phyloP scores from a whole-genome alignment of 805 yeast genomes.

The Sugiyamaella boreocaroliniensis region DNA sequence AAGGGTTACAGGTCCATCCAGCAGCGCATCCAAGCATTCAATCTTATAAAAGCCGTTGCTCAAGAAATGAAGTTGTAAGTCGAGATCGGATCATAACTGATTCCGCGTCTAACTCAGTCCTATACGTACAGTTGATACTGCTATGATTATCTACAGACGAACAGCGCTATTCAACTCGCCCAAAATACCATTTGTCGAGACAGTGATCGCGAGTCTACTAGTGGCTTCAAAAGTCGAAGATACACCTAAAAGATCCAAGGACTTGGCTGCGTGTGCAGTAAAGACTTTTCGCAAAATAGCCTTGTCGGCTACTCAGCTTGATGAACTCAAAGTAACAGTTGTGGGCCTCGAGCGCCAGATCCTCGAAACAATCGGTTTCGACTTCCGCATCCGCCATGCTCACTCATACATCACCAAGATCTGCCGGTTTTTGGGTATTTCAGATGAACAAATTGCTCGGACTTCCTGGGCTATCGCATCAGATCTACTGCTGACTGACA shows the following conservation, averaged over 20 bases:
- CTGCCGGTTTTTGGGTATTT: constrained; percentile 39
- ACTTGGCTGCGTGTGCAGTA: constrained; percentile 39
- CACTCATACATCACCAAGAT: constrained; percentile 62
- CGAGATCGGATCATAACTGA: too few species aligned
- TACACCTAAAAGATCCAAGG: constrained; percentile 67
- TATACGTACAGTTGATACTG: constrained; percentile 56
- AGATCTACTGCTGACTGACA: constrained; percentile 65
- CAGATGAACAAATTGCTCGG: constrained; percentile 44
- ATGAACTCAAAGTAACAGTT: constrained; percentile 50
- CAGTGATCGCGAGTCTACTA: constrained; percentile 63
- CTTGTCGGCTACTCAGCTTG: constrained; percentile 35
- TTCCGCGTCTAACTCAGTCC: constrained; percentile 42
- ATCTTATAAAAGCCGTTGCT: constrained; percentile 18
- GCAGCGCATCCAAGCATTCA: constrained; percentile 38
- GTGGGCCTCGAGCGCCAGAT: constrained; percentile 62
- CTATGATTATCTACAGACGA: constrained; percentile 68
- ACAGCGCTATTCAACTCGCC: constrained; percentile 51
- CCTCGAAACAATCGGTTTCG: constrained; percentile 72
- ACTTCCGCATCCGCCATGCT: constrained; percentile 60
- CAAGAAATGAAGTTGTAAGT: constrained; percentile 12
- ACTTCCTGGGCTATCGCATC: constrained; percentile 70
- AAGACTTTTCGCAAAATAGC: constrained; percentile 21
- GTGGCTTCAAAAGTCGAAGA: constrained; percentile 77
- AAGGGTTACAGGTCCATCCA: constrained; percentile 44
- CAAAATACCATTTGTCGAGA: constrained; percentile 32